Evolutionary conservation across 1,284 basidiomycete genomes (phyloP), one percentile per base, ranked within the genome.

Genomic region (Sanghuangporus weigelae): DNA sequence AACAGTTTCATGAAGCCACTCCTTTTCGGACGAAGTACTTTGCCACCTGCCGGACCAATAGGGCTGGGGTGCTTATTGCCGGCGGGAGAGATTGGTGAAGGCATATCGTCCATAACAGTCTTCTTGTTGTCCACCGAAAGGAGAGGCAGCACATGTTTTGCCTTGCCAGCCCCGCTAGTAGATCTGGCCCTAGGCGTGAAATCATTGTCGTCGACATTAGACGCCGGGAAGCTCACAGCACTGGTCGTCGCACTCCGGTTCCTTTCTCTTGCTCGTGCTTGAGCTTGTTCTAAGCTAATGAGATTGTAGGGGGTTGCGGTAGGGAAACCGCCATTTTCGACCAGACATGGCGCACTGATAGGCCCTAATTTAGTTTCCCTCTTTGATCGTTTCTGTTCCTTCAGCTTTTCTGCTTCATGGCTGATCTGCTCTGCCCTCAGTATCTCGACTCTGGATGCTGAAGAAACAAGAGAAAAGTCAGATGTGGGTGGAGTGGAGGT

Each of bases 1-100:
- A 93, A 92, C 12, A 93, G 74, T 62, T 88, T 79, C 86, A 93
- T 84, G 71, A 93, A 89, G 1, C 89, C 90, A 68, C 90, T 92
- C 73, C 88, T 92, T 77, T 89, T 89, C 63, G 84, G 83, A 70
- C 83, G 87, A 49, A 91, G 70, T 1, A 73, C 68, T 66, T 84
- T 87, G 3, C 77, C 78, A 35, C 76, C 66, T n/a, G 59, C 55
- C 26, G 55, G 42, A 36, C 57, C 57, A 51, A 50, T 19, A 26
- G 63, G 63, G 50, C 61, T 63, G 31, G 38, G 62, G 36, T 57
- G 63, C 57, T 56, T 61, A 44, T 42, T 62, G n/a, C 39, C 16
- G 19, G 36, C 53, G 16, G 40, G 23, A 12, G 63, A 60, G 16
- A 55, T 42, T 6, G 58, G 63, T 7, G 53, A 10, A 50, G 56